Base-by-base conservation (phyloP, 2,329 filamentous ascomycete genomes). In the Juglanconis oblonga region DNA sequence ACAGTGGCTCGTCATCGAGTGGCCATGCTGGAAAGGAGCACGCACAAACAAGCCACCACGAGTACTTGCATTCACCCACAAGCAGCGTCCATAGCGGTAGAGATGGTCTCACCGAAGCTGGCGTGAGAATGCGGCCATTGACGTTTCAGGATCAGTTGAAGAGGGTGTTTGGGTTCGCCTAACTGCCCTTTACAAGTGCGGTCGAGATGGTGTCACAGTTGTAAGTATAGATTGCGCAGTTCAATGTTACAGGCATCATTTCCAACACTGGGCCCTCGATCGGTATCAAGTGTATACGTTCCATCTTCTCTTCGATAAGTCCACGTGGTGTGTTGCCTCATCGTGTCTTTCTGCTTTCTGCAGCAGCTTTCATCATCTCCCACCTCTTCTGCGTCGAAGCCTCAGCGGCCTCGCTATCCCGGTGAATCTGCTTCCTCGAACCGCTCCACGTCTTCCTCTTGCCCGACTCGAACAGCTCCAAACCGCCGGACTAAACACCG, bases 81-180 rank as follows among this genome's bases (percentile, higher is more conserved):
- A 17, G 42, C 29, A 62, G 32, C 8, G 1, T 17, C 9, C 17
- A 52, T 32, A 24, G 38, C 8, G 54, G 51, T 17, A 54, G 42
- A n/a, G 61, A 52, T 10, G 54, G 51, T 4, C 17, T 24, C 17
- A 24, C 17, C 17, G 17, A 24, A 24, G 33, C 11, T 1, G 47
- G 7, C 1, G 51, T 47, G 11, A 44, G 31, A 14, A 44, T 29
- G 13, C n/a, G 48, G 5, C 36, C 47, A 3, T 36, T 53, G 6
- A 55, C 51, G 17, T 61, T 63, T 29, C 61, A 61, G 33, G 50
- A 61, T 24, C 58, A 63, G 31, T 8, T 63, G 33, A 63, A 61
- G 51, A 61, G 45, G 52, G 58, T 61, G 13, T 55, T 63, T 40
- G 61, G 58, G 11, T 61, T 63, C 40, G 55, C 17, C 2, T 61